Evolutionary conservation across 225 moss, liverwort and hornwort species (phyloP), one percentile per base, ranked within the genome.

Genomic region (Physcomitrellopsis africana): DNA sequence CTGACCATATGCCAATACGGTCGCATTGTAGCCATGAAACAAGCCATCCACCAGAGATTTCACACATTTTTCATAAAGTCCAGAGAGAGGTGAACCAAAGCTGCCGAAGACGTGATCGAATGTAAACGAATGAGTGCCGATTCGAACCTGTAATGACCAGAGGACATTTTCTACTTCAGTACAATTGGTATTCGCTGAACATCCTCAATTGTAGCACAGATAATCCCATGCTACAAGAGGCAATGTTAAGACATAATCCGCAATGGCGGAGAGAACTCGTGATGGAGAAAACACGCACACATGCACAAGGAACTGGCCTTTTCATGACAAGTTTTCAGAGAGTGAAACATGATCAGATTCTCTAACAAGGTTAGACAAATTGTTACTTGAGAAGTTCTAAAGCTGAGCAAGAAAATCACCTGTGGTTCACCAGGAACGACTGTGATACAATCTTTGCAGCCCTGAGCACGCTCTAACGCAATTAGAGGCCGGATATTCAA

Each of bases 1-100:
- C 96, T 97, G 96, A 54, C 96, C 96, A 59, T 97, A 97, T 0
- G 96, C 96, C 54, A 97, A 87, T 32, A 97, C 96, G 18, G 96
- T 97, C 27, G 96, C 96, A 79, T 97, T 97, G 77, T 94, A 97
- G 32, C 96, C 96, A 62, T 91, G 91, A 68, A 94, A 97, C 52
- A 97, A 63, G 9, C 96, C 96, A 73, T 97, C 94, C 29, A 94
- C 94, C 10, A 97, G 82, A 0, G 94, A 88, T 65, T 91, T 87
- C 55, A 97, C 96, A 49, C 96, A 97, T 76, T 90, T 87, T 15
- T 92, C 91, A 74, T 92, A 97, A 46, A 97, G 84, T 66, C 84
- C 83, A 9, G 87, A 29, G 57, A 93, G 73, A 22, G 96, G 92
- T 37, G 90, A 76, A 3, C 77, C 92, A 45, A 88, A 80, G 74